Conservation (phyloP, 345 rosid genomes). For the Arabidopsis arenosa region DNA sequence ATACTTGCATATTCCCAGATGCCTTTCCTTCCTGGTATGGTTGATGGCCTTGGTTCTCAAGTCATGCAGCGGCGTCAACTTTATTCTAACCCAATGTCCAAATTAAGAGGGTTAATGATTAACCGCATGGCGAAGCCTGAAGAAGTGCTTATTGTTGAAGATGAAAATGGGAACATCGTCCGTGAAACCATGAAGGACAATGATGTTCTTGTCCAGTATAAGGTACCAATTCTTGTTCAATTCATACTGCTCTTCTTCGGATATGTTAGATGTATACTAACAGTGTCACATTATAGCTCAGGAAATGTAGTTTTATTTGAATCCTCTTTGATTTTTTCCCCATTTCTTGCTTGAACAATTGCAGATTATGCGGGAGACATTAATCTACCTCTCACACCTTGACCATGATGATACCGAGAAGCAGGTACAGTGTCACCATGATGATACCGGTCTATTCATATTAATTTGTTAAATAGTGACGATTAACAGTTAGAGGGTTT, state of each 20-base stretch:
- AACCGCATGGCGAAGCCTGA: slow-evolving; percentile 99
- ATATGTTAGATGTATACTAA: slow-evolving; percentile 1
- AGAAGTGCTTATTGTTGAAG: slow-evolving; percentile 98
- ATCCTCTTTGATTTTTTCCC: not conserved
- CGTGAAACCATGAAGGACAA: slow-evolving; percentile 99
- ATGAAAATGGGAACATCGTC: slow-evolving; percentile 99
- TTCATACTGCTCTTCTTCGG: slow-evolving; percentile 19
- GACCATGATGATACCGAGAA: slow-evolving; percentile 99
- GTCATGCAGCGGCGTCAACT: slow-evolving; percentile 88
- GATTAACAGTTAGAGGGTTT: slow-evolving; percentile 6
- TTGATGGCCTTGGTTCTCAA: slow-evolving; percentile 83
- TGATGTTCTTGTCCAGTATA: slow-evolving; percentile 98
- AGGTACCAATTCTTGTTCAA: slow-evolving; percentile 55
- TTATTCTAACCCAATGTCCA: slow-evolving; percentile 85
- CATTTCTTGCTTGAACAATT: slow-evolving; percentile 32
- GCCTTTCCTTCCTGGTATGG: slow-evolving; percentile 78
- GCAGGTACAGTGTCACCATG: slow-evolving; percentile 61
- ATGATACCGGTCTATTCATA: slow-evolving; percentile 21
- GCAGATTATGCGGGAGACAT: slow-evolving; percentile 98
- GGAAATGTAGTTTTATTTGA: not conserved
- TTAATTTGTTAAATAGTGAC: slow-evolving; percentile 13
- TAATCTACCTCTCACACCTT: slow-evolving; percentile 91
- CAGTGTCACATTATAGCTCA: slow-evolving; percentile 16
- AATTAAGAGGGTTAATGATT: slow-evolving; percentile 92
- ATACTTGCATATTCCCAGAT: slow-evolving; percentile 53